Base-by-base conservation (phyloP, 139 green algal genomes). In the Yamagishiella unicocca region DNA sequence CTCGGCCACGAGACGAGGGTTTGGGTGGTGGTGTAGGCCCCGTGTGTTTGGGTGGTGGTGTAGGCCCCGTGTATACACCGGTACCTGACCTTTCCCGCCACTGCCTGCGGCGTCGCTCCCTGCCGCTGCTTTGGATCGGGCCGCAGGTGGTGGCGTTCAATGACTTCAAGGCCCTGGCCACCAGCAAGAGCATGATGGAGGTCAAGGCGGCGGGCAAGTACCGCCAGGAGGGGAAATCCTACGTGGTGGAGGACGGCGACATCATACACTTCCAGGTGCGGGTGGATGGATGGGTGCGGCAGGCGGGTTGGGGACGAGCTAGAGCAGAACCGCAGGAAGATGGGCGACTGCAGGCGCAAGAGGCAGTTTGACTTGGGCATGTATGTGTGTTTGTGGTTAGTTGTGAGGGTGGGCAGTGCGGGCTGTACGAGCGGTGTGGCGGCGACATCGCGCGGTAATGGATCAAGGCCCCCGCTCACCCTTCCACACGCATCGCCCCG, bases 181-280 rank as follows among this genome's bases (percentile, higher is more conserved):
- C 87, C 58, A 72, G 54, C 87, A 82, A 82, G 50, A 35, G 33
- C 61, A 88, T 91, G 82, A 61, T 61, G 5, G 93, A 93, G 58
- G 92, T 97, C 37, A 98, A 98, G 93, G 95, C 96, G n/a, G 93
- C 92, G 2, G 97, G 97, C 66, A 98, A 98, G 90, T 98, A 97
- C 90, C 91, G 92, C 24, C 97, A 99, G 87, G 94, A 99, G 86
- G 97, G 97, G 70, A 99, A 99, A 88, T 91, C 83, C 27, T 99
- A 99, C 86, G 89, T 95, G 29, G 94, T 99, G 35, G 58, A 95
- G 87, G 95, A 97, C 71, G 96, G 96, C 1, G 96, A 99, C 89
- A 94, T 99, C 77, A 97, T 97, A 53, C 94, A 94, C 84, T 99
- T 98, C 91, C 97, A 79, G 81, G 82, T 82, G 22, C 22, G 46